Base-by-base conservation (phyloP, 2,329 filamentous ascomycete genomes). In the Cyphellophora europaea region DNA sequence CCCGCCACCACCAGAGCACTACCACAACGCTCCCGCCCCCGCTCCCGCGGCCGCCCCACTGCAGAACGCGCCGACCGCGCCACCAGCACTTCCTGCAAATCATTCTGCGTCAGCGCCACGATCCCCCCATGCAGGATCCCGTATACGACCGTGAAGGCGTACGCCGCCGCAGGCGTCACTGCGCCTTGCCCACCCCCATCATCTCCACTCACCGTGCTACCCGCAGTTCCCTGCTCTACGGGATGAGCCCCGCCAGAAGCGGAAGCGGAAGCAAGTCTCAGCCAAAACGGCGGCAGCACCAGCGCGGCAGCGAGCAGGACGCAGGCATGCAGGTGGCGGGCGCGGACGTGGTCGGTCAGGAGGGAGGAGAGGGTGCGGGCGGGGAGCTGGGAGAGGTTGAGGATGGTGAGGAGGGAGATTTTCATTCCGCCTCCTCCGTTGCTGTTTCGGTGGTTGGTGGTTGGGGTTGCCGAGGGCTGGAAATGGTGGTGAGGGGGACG, bases 1-100 rank as follows among this genome's bases (percentile, higher is more conserved):
- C n/a, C n/a, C n/a, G n/a, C n/a, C n/a, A n/a, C n/a, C n/a, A n/a
- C n/a, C n/a, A n/a, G n/a, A n/a, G n/a, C n/a, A n/a, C n/a, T n/a
- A n/a, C n/a, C n/a, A n/a, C n/a, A n/a, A n/a, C n/a, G n/a, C n/a
- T n/a, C n/a, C n/a, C n/a, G n/a, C n/a, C n/a, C n/a, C n/a, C n/a
- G n/a, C n/a, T n/a, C n/a, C n/a, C n/a, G n/a, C n/a, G n/a, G n/a
- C n/a, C n/a, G n/a, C n/a, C n/a, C n/a, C n/a, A n/a, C n/a, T n/a
- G n/a, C n/a, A n/a, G n/a, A n/a, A n/a, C n/a, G n/a, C n/a, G n/a
- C n/a, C n/a, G n/a, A n/a, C 15, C 33, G 21, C 5, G 27, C 5
- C n/a, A 21, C 19, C 21, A 35, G 21, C 6, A 35, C 14, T 6
- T 35, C 33, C 33, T 35, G 33, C 6, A 35, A 21, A 13, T 35